A percentile compares a stretch with the other conserved stretches of the same genome.
Conservation (phyloP, 768 basidiomycete species). For the Rhizopogon roseolus region DNA sequence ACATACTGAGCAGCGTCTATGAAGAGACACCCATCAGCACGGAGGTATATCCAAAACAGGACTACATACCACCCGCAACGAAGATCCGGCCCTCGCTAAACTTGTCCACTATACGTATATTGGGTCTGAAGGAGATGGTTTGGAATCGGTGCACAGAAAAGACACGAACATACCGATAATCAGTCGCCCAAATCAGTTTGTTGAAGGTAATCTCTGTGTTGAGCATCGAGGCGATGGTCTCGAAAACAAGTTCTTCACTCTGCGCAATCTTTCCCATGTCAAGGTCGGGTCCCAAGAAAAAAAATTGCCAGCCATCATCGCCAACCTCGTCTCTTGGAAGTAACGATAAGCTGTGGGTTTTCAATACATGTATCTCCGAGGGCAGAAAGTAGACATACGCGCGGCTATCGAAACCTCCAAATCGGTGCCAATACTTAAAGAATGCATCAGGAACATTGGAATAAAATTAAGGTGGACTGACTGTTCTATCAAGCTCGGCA, state of each 20-base stretch:
- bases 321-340: conserved; percentile 26
- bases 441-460: background rate
- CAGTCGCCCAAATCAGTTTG: too few species aligned
- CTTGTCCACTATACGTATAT: conserved; percentile 42
- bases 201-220: too few species aligned
- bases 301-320: conserved; percentile 25
- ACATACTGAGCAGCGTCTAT: conserved; percentile 20
- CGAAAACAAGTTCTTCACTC: conserved; percentile 12
- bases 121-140: conserved; percentile 26
- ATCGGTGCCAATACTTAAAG: conserved; percentile 41
- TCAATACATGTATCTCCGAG: background rate
- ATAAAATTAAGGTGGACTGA: conserved; percentile 12
- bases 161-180: too few species aligned
- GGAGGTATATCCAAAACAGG: background rate
- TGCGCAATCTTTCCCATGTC: conserved; percentile 13
- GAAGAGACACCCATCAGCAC: background rate
- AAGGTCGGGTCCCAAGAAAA: conserved; percentile 10
- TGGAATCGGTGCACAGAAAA: too few species aligned
- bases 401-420: conserved; percentile 28
- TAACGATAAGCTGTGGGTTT: conserved; percentile 22
- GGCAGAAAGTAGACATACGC: background rate
- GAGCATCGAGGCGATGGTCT: too few species aligned
- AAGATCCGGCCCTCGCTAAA: conserved; percentile 27
- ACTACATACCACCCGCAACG: conserved; percentile 11
- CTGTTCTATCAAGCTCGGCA: conserved; percentile 33